A percentile compares a stretch with the other conserved stretches of the same genome.
Conservation (phyloP, 345 rosid species). For the Zanthoxylum bungeanum region DNA sequence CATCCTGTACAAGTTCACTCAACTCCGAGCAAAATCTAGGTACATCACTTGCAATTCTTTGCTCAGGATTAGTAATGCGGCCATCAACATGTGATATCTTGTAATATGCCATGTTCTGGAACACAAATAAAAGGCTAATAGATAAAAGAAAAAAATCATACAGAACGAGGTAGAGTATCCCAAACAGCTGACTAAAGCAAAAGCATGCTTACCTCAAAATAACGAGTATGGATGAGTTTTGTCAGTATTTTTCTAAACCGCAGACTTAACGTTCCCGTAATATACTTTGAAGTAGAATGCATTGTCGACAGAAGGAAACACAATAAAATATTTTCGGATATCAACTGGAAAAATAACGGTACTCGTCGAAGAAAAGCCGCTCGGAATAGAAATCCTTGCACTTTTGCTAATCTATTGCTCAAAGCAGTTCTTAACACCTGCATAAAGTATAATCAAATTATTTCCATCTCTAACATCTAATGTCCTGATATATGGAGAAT, state of each 20-base stretch:
- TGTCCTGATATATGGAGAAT: not conserved
- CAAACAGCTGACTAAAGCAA: not conserved
- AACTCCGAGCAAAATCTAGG: conserved; percentile 95
- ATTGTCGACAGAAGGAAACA: conserved; percentile 82
- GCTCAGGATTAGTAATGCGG: conserved; percentile 89
- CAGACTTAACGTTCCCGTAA: conserved; percentile 84
- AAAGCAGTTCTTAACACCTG: conserved; percentile 87
- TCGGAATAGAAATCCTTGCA: conserved; percentile 94
- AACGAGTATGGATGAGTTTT: conserved; percentile 76
- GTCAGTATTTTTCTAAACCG: conserved; percentile 91
- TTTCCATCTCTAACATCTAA: not conserved
- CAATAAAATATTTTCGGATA: conserved; percentile 84
- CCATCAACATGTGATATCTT: conserved; percentile 96
- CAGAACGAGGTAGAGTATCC: not conserved
- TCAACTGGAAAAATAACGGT: conserved; percentile 78
- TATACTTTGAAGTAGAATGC: conserved; percentile 85
- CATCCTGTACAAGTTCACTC: conserved; percentile 91
- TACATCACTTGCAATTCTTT: conserved; percentile 92
- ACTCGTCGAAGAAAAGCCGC: conserved; percentile 93
- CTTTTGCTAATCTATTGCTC: conserved; percentile 97
- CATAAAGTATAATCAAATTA: conserved; percentile 15
- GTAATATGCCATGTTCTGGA: conserved; percentile 98
- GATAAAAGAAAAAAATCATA: conserved; percentile 6
- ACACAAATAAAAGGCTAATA: conserved; percentile 19
- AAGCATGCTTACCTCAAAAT: conserved; percentile 65